These are phyloP conservation scores for Chytriomyces confervae DNA, from an alignment of 192 early-diverging fungal genomes.

Conservation along the genomic window DNA sequence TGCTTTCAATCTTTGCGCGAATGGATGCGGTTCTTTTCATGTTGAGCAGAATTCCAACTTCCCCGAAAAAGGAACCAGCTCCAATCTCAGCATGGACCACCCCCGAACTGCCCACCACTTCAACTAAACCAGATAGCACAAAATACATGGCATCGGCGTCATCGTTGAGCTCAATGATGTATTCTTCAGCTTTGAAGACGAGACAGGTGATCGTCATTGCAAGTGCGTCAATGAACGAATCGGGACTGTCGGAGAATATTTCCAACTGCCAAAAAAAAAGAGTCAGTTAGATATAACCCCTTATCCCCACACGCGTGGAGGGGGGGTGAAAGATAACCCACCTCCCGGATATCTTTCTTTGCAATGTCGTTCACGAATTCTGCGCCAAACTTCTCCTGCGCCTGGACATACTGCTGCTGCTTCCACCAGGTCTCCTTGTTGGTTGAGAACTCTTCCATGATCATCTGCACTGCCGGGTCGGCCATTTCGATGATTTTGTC, in stretches of 20 bases:
- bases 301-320: background rate
- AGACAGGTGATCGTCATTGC: conserved; percentile 38
- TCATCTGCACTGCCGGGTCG: conserved; percentile 28
- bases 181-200: conserved; percentile 25
- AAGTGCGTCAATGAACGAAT: conserved; percentile 48
- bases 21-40: conserved; percentile 54
- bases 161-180: conserved; percentile 46
- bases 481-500: conserved; percentile 27
- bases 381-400: conserved; percentile 49
- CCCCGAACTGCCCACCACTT: conserved; percentile 43
- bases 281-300: background rate
- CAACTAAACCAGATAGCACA: conserved; percentile 47
- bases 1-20: conserved; percentile 51
- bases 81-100: conserved; percentile 53
- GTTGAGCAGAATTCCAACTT: conserved; percentile 56
- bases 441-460: conserved; percentile 28
- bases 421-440: conserved; percentile 40
- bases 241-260: conserved; percentile 42
- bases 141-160: conserved; percentile 52
- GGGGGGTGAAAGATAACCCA: background rate
- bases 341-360: conserved; percentile 46
- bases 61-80: conserved; percentile 56
- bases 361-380: conserved; percentile 56
- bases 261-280: conserved; percentile 30
- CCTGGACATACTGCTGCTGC: conserved; percentile 30